These are phyloP conservation scores for Oropetium thomaeum DNA, from an alignment of 176 grass and related monocot species.

Conservation along the genomic window DNA sequence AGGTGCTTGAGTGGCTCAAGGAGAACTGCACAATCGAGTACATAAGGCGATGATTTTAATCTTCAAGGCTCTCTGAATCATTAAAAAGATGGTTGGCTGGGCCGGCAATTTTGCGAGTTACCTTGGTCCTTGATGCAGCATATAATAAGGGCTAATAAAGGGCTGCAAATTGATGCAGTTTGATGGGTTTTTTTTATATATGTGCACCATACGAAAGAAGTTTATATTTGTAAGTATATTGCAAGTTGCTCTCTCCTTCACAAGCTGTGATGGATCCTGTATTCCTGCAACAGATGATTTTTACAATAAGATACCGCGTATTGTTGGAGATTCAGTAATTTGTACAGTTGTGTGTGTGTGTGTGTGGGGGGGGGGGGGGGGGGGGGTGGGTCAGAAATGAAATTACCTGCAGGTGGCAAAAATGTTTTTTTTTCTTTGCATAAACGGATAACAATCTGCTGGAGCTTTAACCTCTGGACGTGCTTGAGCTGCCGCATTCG, in stretches of 20 bases:
- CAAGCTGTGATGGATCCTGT: neutral
- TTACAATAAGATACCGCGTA: no score
- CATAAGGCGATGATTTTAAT: conserved; percentile 36
- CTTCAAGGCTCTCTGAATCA: neutral
- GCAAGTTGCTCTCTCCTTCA: neutral
- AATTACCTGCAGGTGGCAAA: no score
- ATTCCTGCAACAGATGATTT: neutral
- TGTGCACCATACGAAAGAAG: conserved; percentile 8
- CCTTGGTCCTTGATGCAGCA: neutral
- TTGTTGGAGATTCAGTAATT: neutral
- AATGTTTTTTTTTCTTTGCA: neutral
- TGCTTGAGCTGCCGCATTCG: neutral
- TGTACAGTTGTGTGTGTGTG: neutral
- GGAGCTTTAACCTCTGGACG: neutral
- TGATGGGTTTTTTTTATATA: conserved; percentile 22
- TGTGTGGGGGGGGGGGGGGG: no score
- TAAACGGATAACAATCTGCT: neutral
- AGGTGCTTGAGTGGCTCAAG: conserved; percentile 94
- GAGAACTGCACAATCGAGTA: conserved; percentile 72
- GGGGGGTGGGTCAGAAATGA: no score
- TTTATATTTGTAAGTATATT: conserved; percentile 19
- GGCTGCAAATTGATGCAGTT: neutral
- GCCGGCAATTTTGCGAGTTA: conserved; percentile 15
- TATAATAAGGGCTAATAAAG: neutral
- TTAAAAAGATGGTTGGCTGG: conserved; percentile 1